Percentiles rank a stretch among this genome's conserved stretches.
phyloP scores from a whole-genome alignment of 345 rosid genomes.

The Aurinia saxatilis region DNA sequence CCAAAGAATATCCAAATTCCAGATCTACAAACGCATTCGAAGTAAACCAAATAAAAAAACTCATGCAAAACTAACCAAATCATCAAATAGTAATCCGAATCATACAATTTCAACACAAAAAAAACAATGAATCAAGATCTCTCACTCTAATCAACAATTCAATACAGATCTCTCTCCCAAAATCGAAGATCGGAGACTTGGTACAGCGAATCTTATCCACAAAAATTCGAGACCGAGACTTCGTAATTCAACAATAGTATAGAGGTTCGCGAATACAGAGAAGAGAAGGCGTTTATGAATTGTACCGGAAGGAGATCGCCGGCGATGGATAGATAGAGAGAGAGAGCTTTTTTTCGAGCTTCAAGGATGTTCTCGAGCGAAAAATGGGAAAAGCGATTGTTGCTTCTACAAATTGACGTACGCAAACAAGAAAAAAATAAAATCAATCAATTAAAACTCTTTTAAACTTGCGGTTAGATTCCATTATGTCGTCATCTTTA shows the following conservation, averaged over 20 bases:
- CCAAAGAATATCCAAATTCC: too few relatives aligned
- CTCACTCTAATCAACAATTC: not conserved
- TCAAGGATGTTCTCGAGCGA: too few relatives aligned
- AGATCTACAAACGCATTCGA: too few relatives aligned
- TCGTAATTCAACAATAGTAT: not conserved
- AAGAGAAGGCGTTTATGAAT: not conserved
- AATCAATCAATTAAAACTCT: too few relatives aligned
- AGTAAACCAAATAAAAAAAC: too few relatives aligned
- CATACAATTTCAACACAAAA: too few relatives aligned
- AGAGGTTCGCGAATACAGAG: not conserved
- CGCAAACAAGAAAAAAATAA: conserved; percentile 11
- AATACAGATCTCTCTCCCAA: conserved; percentile 22
- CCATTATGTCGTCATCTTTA: conserved; percentile 34
- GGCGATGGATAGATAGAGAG: conserved; percentile 13
- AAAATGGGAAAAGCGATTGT: conserved; percentile 21
- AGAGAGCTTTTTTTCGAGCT: too few relatives aligned
- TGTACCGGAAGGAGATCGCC: conserved; percentile 19
- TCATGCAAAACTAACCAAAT: too few relatives aligned
- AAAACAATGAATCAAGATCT: conserved; percentile 7
- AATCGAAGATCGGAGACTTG: conserved; percentile 19
- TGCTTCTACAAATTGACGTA: conserved; percentile 29
- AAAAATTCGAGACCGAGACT: conserved; percentile 4
- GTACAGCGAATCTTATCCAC: not conserved
- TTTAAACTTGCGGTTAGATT: conserved; percentile 26
- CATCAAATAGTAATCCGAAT: too few relatives aligned